These are phyloP conservation scores for Rosa rugosa DNA, from an alignment of 306 rosid genomes.

Conservation along the genomic window DNA sequence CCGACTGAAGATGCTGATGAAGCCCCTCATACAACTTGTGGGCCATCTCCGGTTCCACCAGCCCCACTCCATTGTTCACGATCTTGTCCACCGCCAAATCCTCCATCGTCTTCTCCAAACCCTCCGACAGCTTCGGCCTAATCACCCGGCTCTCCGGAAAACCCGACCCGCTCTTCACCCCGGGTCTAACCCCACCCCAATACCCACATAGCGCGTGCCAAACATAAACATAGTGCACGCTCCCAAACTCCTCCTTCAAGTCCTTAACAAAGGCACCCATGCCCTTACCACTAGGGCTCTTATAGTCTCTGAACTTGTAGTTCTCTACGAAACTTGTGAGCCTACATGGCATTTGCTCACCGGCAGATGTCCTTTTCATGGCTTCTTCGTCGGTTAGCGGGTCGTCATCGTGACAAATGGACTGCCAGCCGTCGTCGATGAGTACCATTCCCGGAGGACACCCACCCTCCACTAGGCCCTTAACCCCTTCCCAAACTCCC, in stretches of 20 bases:
- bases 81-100: conserved; percentile 66
- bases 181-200: conserved; percentile 70
- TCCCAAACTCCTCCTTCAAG: conserved; percentile 58
- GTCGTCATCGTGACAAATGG: conserved; percentile 48
- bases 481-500: conserved; percentile 53
- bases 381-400: conserved; percentile 22
- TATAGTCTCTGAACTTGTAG: conserved; percentile 44
- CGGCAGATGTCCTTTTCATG: conserved; percentile 39
- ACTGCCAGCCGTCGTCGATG: conserved; percentile 81
- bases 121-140: conserved; percentile 35
- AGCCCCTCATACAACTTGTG: conserved; percentile 52
- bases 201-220: conserved; percentile 84
- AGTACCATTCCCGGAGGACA: conserved; percentile 62
- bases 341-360: conserved; percentile 63
- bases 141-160: conserved; percentile 51
- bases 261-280: conserved; percentile 60
- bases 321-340: conserved; percentile 54
- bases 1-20: conserved; percentile 49
- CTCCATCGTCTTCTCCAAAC: conserved; percentile 48
- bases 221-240: conserved; percentile 54
- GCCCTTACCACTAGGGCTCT: conserved; percentile 25
- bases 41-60: conserved; percentile 52
- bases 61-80: conserved; percentile 49
- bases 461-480: conserved; percentile 53
- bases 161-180: conserved; percentile 12